Evolutionary conservation across 164 flowering plant species (phyloP), one percentile per base, ranked within the genome.

Genomic region (Magnolia officinalis): DNA sequence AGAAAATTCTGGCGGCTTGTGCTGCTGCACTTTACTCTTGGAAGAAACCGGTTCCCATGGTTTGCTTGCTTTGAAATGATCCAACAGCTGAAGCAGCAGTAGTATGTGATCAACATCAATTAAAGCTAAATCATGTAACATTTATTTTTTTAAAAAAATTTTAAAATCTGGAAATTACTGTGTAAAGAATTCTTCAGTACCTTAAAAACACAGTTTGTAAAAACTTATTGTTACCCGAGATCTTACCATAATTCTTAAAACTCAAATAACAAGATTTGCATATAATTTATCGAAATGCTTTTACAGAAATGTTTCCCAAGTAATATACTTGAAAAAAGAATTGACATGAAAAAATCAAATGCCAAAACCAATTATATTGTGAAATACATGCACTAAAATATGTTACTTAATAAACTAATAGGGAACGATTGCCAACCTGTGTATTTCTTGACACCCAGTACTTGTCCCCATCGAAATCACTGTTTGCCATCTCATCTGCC

Each of bases 401-500:
- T 67, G 4, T 31, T n/a, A 51, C 4, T 50, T 51, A 52, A 66
- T 18, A 52, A 3, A 75, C 8, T 24, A 50, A 67, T 6, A 10
- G 55, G 6, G 45, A 37, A 37, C 45, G 45, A 37, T 8, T 29
- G 80, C 20, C 69, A 66, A 92, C 98, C 94, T 91, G 81, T 18
- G 88, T 86, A 72, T 94, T 88, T 81, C 84, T 81, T 6, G 98
- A 92, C 2, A 95, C 87, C 88, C 92, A 93, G 68, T 89, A 95
- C 88, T 84, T 80, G 79, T 95, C 98, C 4, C 98, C 98, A 79
- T 95, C 98, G 81, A 85, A 90, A 80, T 95, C 98, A 74, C 97
- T 87, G 16, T 87, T 87, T 23, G 97, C 98, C 52, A 95, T 92
- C 83, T 92, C 96, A 84, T 91, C 91, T 21, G 93, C 92, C 59